Percentiles rank a stretch among this genome's conserved stretches.
Evolutionary conservation across 768 basidiomycete genomes (phyloP).

Genomic region (Serendipita sp.): DNA sequence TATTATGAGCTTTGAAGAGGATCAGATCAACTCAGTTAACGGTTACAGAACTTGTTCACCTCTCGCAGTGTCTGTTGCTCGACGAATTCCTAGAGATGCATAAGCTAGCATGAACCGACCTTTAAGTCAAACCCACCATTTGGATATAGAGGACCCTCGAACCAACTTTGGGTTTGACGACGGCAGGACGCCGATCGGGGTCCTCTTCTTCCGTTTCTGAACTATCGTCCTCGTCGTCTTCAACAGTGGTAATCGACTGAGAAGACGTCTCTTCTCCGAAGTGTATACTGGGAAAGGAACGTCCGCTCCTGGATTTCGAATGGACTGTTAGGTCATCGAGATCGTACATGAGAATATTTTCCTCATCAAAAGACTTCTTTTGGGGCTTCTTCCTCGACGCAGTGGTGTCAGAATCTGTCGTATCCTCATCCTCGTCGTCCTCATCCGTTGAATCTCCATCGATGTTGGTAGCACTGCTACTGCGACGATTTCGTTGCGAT

Average conservation of each 20-base stretch:
- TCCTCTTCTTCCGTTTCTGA: not conserved
- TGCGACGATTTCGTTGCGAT: constrained; percentile 24
- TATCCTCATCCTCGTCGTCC: constrained; percentile 19
- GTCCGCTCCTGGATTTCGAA: not conserved
- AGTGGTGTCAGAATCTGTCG: constrained; percentile 12
- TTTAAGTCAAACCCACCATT: constrained; percentile 39
- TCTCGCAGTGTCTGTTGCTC: constrained; percentile 83
- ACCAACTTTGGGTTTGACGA: constrained; percentile 6
- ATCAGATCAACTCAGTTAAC: not conserved
- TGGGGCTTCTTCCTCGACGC: not conserved
- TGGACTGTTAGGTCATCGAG: not conserved
- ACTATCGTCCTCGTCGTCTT: not conserved
- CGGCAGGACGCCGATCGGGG: not conserved
- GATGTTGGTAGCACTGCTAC: not conserved
- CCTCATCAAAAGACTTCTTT: constrained; percentile 6
- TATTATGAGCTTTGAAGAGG: constrained; percentile 28
- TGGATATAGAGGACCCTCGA: constrained; percentile 73
- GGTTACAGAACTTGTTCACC: constrained; percentile 22
- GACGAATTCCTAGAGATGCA: constrained; percentile 53
- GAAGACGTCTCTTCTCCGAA: constrained; percentile 1
- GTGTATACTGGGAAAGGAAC: constrained; percentile 1
- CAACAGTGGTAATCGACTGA: not conserved
- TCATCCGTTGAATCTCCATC: constrained; percentile 14
- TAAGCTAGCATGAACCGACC: constrained; percentile 8
- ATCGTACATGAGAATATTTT: not conserved